A percentile compares a stretch with the other conserved stretches of the same genome.
Conservation (phyloP, 305 asterid species). For the Fraxinus ornus region DNA sequence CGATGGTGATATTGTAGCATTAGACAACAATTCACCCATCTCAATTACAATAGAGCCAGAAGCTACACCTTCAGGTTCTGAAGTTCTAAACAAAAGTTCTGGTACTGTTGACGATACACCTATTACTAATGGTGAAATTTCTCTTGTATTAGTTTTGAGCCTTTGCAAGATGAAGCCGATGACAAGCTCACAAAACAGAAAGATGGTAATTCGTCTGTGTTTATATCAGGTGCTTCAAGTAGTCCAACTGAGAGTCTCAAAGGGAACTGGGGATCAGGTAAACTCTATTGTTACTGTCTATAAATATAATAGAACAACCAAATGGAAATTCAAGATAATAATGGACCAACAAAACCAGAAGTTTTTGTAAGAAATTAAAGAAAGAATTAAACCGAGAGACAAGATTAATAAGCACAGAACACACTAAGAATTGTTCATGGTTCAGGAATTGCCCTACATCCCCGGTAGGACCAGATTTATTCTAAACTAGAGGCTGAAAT, state of each 20-base stretch:
- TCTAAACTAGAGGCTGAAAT: background rate
- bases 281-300: slow-evolving; percentile 11
- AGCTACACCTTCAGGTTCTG: slow-evolving; percentile 24
- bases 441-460: background rate
- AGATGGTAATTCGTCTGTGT: slow-evolving; percentile 34
- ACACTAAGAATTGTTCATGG: background rate
- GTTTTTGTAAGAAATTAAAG: background rate
- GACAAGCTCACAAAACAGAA: slow-evolving; percentile 35
- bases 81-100: slow-evolving; percentile 26
- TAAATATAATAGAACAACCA: background rate
- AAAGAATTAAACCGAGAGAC: background rate
- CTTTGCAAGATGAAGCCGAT: slow-evolving; percentile 36
- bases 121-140: slow-evolving; percentile 20
- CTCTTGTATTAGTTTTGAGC: slow-evolving; percentile 20
- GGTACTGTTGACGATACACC: slow-evolving; percentile 27
- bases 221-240: slow-evolving; percentile 38
- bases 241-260: slow-evolving; percentile 66
- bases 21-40: slow-evolving; percentile 26
- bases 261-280: slow-evolving; percentile 87
- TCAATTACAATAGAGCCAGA: slow-evolving; percentile 19
- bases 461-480: background rate
- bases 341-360: background rate
- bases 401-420: background rate
- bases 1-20: background rate
- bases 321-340: background rate